Percentiles rank a stretch among this genome's conserved stretches.
phyloP scores from a whole-genome alignment of 2,329 filamentous ascomycete species.

The Parafenestella ontariensis region DNA sequence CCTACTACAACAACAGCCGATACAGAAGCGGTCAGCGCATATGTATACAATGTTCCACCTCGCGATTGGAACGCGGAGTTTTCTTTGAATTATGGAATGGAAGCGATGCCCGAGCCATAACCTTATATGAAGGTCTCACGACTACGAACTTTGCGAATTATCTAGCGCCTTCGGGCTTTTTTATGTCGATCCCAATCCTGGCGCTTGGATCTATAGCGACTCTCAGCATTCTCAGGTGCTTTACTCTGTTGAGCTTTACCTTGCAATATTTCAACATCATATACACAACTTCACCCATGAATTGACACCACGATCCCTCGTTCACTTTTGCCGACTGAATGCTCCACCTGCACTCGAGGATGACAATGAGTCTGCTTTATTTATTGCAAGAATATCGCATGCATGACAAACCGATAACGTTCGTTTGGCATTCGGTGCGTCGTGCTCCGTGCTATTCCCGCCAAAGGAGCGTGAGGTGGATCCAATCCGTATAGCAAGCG shows the following conservation, averaged over 20 bases:
- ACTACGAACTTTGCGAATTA: not conserved
- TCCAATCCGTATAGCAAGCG: not conserved
- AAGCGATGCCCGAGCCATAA: constrained; percentile 18
- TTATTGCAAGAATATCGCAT: not conserved
- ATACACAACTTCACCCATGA: not conserved
- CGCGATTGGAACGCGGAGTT: constrained; percentile 46
- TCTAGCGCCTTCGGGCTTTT: not conserved
- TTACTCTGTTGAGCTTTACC: not conserved
- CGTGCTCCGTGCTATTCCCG: not conserved
- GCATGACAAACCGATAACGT: not conserved
- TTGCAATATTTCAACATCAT: not conserved
- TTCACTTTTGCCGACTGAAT: not conserved
- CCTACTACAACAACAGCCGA: constrained; percentile 35
- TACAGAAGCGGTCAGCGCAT: constrained; percentile 26
- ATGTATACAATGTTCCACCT: constrained; percentile 33
- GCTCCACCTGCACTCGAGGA: not conserved
- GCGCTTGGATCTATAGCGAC: not conserved
- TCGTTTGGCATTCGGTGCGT: not conserved
- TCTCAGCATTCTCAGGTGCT: not conserved
- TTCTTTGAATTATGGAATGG: constrained; percentile 32
- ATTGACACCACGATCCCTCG: not conserved
- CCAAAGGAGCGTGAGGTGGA: not conserved
- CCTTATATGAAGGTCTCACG: not conserved
- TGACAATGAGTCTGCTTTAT: not conserved
- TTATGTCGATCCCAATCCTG: not conserved